phyloP scores from a whole-genome alignment of 2,329 filamentous ascomycete species.

The Alternaria novae-zelandiae region DNA sequence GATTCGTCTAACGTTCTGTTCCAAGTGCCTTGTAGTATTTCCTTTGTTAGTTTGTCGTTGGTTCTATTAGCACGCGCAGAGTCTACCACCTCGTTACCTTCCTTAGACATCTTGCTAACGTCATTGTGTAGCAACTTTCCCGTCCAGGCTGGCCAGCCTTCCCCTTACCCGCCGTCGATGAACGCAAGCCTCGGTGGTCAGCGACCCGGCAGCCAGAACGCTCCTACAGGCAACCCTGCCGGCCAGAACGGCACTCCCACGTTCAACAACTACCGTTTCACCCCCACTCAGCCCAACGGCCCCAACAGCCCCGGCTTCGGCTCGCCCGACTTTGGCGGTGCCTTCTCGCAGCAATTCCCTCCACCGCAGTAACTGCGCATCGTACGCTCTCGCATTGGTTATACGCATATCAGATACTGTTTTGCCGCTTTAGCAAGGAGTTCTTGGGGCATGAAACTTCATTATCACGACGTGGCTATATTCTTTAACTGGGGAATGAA shows the following conservation, averaged over 20 bases:
- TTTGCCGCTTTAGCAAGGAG: slow-evolving; percentile 16
- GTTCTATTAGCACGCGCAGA: slow-evolving; percentile 1
- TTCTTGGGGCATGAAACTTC: slow-evolving; percentile 8
- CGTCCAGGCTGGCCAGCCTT: slow-evolving; percentile 3
- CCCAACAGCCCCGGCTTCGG: slow-evolving; percentile 7
- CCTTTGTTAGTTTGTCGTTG: slow-evolving; percentile 1
- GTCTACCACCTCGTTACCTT: background rate
- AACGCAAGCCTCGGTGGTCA: slow-evolving; percentile 3
- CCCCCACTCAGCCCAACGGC: slow-evolving; percentile 5
- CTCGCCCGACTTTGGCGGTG: slow-evolving; percentile 7
- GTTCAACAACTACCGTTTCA: background rate
- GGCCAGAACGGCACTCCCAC: background rate
- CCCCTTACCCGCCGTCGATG: slow-evolving; percentile 5
- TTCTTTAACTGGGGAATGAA: slow-evolving; percentile 5
- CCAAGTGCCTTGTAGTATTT: slow-evolving; percentile 11
- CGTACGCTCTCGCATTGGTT: background rate
- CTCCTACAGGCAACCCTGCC: background rate
- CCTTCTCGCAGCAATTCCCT: slow-evolving; percentile 22
- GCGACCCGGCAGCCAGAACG: background rate
- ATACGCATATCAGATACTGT: slow-evolving; percentile 3
- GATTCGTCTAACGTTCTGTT: slow-evolving; percentile 27
- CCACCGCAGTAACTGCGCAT: slow-evolving; percentile 1
- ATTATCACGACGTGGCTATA: background rate
- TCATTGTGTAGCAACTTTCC: background rate
- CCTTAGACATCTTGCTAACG: slow-evolving; percentile 1